Evolutionary conservation across 2,329 filamentous ascomycete species (phyloP), one percentile per base, ranked within the genome.

Genomic region (Monosporascus sp.): DNA sequence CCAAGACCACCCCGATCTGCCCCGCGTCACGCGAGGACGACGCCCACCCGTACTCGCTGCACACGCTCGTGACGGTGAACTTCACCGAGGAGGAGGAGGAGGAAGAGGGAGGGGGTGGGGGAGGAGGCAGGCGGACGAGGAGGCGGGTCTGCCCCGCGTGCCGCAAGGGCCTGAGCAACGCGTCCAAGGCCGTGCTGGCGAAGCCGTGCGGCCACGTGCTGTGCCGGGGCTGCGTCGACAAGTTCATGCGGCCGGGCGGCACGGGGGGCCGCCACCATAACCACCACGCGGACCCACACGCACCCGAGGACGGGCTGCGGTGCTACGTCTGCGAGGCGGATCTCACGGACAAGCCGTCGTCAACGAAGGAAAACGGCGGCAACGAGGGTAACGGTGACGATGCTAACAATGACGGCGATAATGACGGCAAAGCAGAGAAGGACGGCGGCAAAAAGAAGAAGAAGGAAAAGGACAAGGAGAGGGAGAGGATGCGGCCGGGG

Each of bases 191-290:
- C 1, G 83, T 92, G 68, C 76, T 97, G 49, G 85, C 89, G 2
- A 92, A 90, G 67, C 89, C 89, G 0, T 99, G 93, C 64, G 93
- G 93, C 0, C 93, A 99, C 67, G 91, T 97, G 1, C 72, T 97
- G 22, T 99, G 93, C 70, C 86, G 88, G 62, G 86, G 81, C 39
- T 97, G 93, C 65, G 86, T 92, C 17, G 81, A 85, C 51, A 88
- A 91, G 65, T 96, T 97, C 69, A 86, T 97, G 77, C 80, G 79
- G 7, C 80, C 83, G 42, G 20, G 22, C 42, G n/a, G 18, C 41
- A 6, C 14, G 18, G 74, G 70, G 52, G 76, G 65, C 59, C 75
- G 70, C 54, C 72, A 58, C 67, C 86, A 90, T 61, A 80, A 83
- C 31, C 72, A 84, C 62, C 64, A 71, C 22, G 38, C 58, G 8